Evolutionary conservation across 768 basidiomycete genomes (phyloP).

Genomic region (Scleroderma bovista): DNA sequence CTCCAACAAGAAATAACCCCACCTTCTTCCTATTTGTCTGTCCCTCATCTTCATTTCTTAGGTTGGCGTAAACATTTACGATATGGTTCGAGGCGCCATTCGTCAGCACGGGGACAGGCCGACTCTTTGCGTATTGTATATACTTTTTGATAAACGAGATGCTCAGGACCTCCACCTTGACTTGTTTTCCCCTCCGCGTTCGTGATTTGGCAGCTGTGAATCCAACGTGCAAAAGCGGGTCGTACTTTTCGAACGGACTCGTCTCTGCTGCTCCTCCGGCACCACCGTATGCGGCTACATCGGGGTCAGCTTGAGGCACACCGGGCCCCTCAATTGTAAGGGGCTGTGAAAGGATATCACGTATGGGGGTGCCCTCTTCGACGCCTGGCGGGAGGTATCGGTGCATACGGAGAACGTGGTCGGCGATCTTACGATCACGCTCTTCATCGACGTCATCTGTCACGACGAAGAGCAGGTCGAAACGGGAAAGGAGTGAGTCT

Average conservation of each 20-base stretch:
- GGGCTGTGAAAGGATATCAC: constrained; percentile 84
- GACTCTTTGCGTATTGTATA: constrained; percentile 94
- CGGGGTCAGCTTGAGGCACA: constrained; percentile 33
- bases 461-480: constrained; percentile 96
- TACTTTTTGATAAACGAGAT: constrained; percentile 98
- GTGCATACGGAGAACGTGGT: constrained; percentile 96
- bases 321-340: constrained; percentile 80
- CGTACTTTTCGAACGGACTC: constrained; percentile 92
- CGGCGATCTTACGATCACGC: constrained; percentile 90
- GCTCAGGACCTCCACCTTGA: constrained; percentile 78
- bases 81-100: constrained; percentile 94
- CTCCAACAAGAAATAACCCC: constrained; percentile 6
- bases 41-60: constrained; percentile 86
- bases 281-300: constrained; percentile 14
- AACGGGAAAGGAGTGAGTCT: constrained; percentile 96
- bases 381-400: constrained; percentile 94
- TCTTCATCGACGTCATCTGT: constrained; percentile 97
- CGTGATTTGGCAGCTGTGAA: constrained; percentile 46
- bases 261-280: constrained; percentile 29
- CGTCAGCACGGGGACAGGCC: constrained; percentile 77
- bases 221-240: constrained; percentile 90
- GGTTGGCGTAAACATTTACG: constrained; percentile 82
- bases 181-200: constrained; percentile 54
- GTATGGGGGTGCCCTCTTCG: constrained; percentile 90
- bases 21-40: constrained; percentile 85